Base-by-base conservation (phyloP, 2,329 filamentous ascomycete species). In the Monosporascus sp. region DNA sequence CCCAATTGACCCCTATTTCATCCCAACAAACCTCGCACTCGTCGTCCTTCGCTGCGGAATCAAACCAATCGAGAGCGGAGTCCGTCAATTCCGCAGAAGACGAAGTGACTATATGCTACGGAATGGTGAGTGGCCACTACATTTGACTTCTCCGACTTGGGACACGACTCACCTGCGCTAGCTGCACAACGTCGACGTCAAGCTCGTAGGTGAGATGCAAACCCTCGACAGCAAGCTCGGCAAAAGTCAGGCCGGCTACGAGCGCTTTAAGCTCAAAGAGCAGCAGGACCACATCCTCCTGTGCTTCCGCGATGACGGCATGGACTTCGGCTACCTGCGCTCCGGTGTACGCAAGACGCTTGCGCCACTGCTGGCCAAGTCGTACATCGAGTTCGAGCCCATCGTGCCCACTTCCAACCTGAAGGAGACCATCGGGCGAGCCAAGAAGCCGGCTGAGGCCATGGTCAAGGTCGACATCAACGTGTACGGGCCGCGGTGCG, bases 391-490 rank as follows among this genome's bases (percentile, higher is more conserved):
- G 27, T 57, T 65, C 15, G 65, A 67, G 41, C 57, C 57, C 24
- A 51, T 67, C 20, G 60, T 54, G 9, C 47, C 53, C 25, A 59
- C 56, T 2, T 17, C 38, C 5, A 18, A 24, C 3, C 57, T 71
- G 1, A 55, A 57, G 7, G 59, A 66, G 1, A 58, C 54, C 18
- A 67, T 71, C 15, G 50, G 49, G 17, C 57, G 57, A 6, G 60
- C 61, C 2, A 61, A 54, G 9, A 68, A 67, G 52, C 43, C 65
- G 0, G 45, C 54, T 3, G 65, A 70, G 1, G 65, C 68, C 2
- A 58, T 66, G 27, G 61, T 66, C 17, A 57, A 60, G 38, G 57
- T 73, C 1, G 63, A 72, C 50, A 68, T 74, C 49, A 70, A 73
- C 44, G 52, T 74, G 1, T 74, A 73, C 52, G 72, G 72, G 0